Percentiles rank a stretch among this genome's conserved stretches.
phyloP scores from a whole-genome alignment of 495 filamentous ascomycete species.

The Penicillium mononematosum region DNA sequence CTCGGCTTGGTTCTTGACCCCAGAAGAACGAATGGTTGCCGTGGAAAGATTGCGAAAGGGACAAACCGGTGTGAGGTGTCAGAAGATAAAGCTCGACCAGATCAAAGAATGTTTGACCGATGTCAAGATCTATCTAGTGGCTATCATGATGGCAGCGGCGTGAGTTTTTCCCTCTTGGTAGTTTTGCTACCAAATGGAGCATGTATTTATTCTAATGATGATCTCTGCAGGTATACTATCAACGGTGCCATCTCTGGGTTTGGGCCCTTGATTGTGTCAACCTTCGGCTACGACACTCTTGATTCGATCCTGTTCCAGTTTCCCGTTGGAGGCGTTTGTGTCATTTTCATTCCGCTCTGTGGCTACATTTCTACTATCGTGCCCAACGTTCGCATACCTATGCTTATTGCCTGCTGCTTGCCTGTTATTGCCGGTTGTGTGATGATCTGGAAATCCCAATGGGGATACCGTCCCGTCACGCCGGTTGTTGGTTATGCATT shows the following conservation, averaged over 20 bases:
- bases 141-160: slow-evolving; percentile 58
- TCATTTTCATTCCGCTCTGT: slow-evolving; percentile 62
- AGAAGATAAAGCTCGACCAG: slow-evolving; percentile 50
- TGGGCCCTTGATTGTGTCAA: slow-evolving; percentile 70
- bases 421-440: slow-evolving; percentile 71
- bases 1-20: slow-evolving; percentile 52
- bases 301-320: slow-evolving; percentile 72
- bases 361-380: slow-evolving; percentile 59
- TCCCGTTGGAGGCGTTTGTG: slow-evolving; percentile 62
- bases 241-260: slow-evolving; percentile 78
- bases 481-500: slow-evolving; percentile 69
- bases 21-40: slow-evolving; percentile 51
- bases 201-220: too few relatives aligned
- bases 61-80: slow-evolving; percentile 53
- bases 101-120: slow-evolving; percentile 50
- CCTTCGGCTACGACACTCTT: slow-evolving; percentile 65
- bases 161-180: slow-evolving; percentile 22
- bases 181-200: too few relatives aligned
- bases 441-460: slow-evolving; percentile 71
- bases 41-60: slow-evolving; percentile 53
- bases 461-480: slow-evolving; percentile 59
- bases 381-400: slow-evolving; percentile 63
- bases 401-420: slow-evolving; percentile 62
- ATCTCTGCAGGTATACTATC: slow-evolving; percentile 54
- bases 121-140: slow-evolving; percentile 53